Evolutionary conservation across 345 rosid species (phyloP).

Genomic region (Syzygium aromaticum): DNA sequence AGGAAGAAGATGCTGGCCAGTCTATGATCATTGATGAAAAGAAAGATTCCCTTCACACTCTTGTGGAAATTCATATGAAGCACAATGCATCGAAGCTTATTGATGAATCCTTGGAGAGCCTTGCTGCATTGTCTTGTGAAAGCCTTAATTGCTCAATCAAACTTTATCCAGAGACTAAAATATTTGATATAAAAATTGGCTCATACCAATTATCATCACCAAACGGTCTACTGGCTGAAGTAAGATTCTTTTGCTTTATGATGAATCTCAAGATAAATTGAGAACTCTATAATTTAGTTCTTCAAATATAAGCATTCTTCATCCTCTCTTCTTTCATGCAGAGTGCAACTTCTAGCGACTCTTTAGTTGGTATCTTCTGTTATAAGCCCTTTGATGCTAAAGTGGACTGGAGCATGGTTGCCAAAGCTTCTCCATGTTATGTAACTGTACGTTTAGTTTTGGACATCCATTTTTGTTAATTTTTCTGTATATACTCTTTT

Average conservation of each 20-base stretch:
- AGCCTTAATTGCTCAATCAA: slow-evolving; percentile 65
- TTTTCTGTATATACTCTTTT: background rate
- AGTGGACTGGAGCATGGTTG: slow-evolving; percentile 96
- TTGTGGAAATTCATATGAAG: slow-evolving; percentile 78
- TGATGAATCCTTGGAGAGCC: slow-evolving; percentile 48
- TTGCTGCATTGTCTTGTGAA: slow-evolving; percentile 90
- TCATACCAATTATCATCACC: slow-evolving; percentile 92
- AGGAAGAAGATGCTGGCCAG: slow-evolving; percentile 63
- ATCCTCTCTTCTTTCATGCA: slow-evolving; percentile 23
- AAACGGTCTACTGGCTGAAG: slow-evolving; percentile 92
- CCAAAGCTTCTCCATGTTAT: slow-evolving; percentile 96
- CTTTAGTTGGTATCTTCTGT: slow-evolving; percentile 73
- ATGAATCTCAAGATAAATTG: background rate
- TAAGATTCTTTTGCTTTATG: slow-evolving; percentile 10
- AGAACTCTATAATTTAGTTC: background rate
- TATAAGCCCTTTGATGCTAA: slow-evolving; percentile 92
- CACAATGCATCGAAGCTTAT: slow-evolving; percentile 92
- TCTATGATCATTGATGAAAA: slow-evolving; percentile 33
- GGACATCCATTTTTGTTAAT: slow-evolving; percentile 1
- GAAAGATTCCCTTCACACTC: slow-evolving; percentile 62
- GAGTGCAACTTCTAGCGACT: slow-evolving; percentile 78
- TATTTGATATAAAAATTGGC: slow-evolving; percentile 71
- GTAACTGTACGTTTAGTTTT: slow-evolving; percentile 56
- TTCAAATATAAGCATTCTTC: background rate
- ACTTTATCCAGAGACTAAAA: slow-evolving; percentile 90